A percentile compares a stretch with the other conserved stretches of the same genome.
Conservation (phyloP, 257 asterid genomes). For the Solanum sitiens region DNA sequence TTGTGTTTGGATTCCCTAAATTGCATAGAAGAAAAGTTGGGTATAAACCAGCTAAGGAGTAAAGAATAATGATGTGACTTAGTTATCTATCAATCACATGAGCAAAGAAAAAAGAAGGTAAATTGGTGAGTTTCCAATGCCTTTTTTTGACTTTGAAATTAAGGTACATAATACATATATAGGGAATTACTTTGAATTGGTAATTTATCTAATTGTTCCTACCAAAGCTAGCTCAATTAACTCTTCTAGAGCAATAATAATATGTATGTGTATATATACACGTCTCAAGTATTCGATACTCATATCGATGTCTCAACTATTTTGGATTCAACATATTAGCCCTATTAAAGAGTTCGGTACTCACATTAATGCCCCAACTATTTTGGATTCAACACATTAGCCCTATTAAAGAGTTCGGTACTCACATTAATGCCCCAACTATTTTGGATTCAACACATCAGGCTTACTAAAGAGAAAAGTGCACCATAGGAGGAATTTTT, state of each 20-base stretch:
- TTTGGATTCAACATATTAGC: background rate
- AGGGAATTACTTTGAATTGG: background rate
- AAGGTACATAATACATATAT: background rate
- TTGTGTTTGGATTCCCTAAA: background rate
- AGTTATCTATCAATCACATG: constrained; percentile 18
- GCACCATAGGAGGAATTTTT: background rate
- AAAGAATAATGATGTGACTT: constrained; percentile 15
- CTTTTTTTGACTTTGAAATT: constrained; percentile 13
- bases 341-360: background rate
- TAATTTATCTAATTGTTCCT: background rate
- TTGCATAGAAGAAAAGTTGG: constrained; percentile 22
- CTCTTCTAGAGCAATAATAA: background rate
- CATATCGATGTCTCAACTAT: background rate
- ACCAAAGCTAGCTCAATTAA: background rate
- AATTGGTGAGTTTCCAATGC: constrained; percentile 17
- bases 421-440: background rate
- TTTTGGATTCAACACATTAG: background rate
- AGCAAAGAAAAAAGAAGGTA: background rate
- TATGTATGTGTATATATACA: background rate
- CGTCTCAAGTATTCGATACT: background rate
- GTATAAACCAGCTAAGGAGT: constrained; percentile 49
- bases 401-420: background rate
- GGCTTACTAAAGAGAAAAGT: background rate
- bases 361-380: background rate
- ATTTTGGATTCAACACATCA: no score